Conservation (phyloP, 2,329 filamentous ascomycete species). For the Aspergillus cejpii region DNA sequence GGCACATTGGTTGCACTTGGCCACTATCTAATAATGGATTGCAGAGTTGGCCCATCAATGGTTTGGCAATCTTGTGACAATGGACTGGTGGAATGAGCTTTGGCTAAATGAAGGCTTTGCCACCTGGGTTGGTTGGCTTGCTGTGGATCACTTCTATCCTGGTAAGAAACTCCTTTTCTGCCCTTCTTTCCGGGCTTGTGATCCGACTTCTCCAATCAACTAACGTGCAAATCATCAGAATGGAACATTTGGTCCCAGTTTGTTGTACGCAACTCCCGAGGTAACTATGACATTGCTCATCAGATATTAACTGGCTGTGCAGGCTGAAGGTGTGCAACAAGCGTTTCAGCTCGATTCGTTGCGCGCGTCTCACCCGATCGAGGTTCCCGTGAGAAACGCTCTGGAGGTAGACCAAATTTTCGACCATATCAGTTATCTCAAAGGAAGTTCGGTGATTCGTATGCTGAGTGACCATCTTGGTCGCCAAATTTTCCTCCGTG, state of each 20-base stretch:
- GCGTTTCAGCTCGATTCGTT: slow-evolving; percentile 86
- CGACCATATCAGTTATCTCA: slow-evolving; percentile 91
- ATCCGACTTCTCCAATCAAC: not conserved
- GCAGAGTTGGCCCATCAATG: slow-evolving; percentile 86
- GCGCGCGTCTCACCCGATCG: slow-evolving; percentile 88
- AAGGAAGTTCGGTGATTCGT: slow-evolving; percentile 91
- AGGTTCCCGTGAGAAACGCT: slow-evolving; percentile 88
- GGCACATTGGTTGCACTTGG: not conserved
- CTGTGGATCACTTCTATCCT: slow-evolving; percentile 83
- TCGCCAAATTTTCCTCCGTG: slow-evolving; percentile 78
- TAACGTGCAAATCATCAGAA: slow-evolving; percentile 46
- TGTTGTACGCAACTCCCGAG: slow-evolving; percentile 60
- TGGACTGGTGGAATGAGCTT: slow-evolving; percentile 94
- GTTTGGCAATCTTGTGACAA: slow-evolving; percentile 92
- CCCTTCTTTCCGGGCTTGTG: not conserved
- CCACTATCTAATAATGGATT: slow-evolving; percentile 3
- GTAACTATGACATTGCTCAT: slow-evolving; percentile 37
- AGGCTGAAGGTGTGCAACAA: slow-evolving; percentile 85
- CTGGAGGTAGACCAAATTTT: slow-evolving; percentile 98
- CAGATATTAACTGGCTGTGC: slow-evolving; percentile 35
- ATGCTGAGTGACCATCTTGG: slow-evolving; percentile 92
- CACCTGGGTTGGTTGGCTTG: slow-evolving; percentile 96
- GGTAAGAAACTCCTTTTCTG: slow-evolving; percentile 35
- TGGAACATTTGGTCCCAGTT: slow-evolving; percentile 99
- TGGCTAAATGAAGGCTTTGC: slow-evolving; percentile 97